Percentiles rank a stretch among this genome's conserved stretches.
These are phyloP conservation scores for Cylindrotheca closterium DNA, from an alignment of 108 stramenopile species.

Conservation along the genomic window DNA sequence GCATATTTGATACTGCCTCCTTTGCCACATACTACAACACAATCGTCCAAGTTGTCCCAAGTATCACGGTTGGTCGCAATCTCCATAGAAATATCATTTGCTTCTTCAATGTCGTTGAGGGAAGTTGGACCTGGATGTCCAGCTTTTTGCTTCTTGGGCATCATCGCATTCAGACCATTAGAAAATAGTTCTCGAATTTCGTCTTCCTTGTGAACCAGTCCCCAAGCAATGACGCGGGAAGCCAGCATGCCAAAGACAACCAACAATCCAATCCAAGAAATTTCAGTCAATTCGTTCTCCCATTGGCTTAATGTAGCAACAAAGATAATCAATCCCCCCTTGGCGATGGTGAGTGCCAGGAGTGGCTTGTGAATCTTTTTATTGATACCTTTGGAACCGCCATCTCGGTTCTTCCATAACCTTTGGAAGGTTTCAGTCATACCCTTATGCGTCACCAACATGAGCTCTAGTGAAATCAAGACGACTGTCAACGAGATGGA, in stretches of 20 bases:
- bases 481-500: conserved; percentile 15
- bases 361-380: conserved; percentile 40
- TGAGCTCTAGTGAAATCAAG: conserved; percentile 1
- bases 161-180: background rate
- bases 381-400: background rate
- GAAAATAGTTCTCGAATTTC: background rate
- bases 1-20: background rate
- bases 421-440: background rate
- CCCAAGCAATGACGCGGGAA: background rate
- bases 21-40: too few relatives aligned
- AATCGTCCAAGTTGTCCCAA: too few relatives aligned
- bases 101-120: too few relatives aligned
- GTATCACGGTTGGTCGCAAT: too few relatives aligned
- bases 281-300: conserved; percentile 16
- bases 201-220: conserved; percentile 1
- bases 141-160: too few relatives aligned
- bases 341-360: conserved; percentile 40
- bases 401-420: background rate
- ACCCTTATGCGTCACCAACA: conserved; percentile 1
- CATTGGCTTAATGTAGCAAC: conserved; percentile 35
- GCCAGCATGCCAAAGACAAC: background rate
- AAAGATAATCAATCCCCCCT: conserved; percentile 17
- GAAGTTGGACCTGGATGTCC: too few relatives aligned
- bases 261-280: conserved; percentile 20
- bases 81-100: background rate